phyloP scores from a whole-genome alignment of 2,329 filamentous ascomycete species.

The Xylaria polymorpha region DNA sequence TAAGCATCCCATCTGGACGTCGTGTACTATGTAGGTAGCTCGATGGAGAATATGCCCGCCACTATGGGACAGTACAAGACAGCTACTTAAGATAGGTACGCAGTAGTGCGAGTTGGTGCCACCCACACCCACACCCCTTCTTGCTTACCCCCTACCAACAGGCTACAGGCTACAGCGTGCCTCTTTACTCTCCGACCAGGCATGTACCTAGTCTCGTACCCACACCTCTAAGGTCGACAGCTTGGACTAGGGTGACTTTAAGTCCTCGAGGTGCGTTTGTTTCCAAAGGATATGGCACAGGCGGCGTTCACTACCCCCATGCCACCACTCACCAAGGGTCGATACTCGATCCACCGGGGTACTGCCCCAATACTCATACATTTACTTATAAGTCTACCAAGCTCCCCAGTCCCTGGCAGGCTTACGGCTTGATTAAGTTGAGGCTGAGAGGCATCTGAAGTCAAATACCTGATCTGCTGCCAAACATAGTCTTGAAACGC shows the following conservation, averaged over 20 bases:
- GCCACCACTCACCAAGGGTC: slow-evolving; percentile 31
- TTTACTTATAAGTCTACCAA: slow-evolving; percentile 47
- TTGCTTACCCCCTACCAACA: slow-evolving; percentile 31
- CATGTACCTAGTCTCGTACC: slow-evolving; percentile 32
- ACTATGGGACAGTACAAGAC: slow-evolving; percentile 13
- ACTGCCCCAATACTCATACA: slow-evolving; percentile 36
- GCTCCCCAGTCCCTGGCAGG: slow-evolving; percentile 40
- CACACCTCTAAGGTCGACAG: slow-evolving; percentile 30
- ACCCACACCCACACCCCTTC: slow-evolving; percentile 29
- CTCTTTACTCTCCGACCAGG: slow-evolving; percentile 25
- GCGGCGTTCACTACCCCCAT: slow-evolving; percentile 43
- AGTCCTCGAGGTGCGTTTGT: slow-evolving; percentile 38
- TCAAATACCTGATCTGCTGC: slow-evolving; percentile 43
- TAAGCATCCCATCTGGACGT: background rate
- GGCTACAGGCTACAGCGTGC: slow-evolving; percentile 15
- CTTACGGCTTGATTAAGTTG: slow-evolving; percentile 43
- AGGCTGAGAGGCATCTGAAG: slow-evolving; percentile 48
- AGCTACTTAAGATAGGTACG: slow-evolving; percentile 33
- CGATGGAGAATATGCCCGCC: slow-evolving; percentile 19
- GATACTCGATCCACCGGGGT: slow-evolving; percentile 40
- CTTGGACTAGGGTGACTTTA: slow-evolving; percentile 41
- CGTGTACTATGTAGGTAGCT: slow-evolving; percentile 5
- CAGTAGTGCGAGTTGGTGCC: slow-evolving; percentile 33
- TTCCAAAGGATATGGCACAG: slow-evolving; percentile 42
- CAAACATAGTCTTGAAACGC: slow-evolving; percentile 44